Evolutionary conservation across 2,329 filamentous ascomycete genomes (phyloP), one percentile per base, ranked within the genome.

Genomic region (Fusarium cyanostomum): DNA sequence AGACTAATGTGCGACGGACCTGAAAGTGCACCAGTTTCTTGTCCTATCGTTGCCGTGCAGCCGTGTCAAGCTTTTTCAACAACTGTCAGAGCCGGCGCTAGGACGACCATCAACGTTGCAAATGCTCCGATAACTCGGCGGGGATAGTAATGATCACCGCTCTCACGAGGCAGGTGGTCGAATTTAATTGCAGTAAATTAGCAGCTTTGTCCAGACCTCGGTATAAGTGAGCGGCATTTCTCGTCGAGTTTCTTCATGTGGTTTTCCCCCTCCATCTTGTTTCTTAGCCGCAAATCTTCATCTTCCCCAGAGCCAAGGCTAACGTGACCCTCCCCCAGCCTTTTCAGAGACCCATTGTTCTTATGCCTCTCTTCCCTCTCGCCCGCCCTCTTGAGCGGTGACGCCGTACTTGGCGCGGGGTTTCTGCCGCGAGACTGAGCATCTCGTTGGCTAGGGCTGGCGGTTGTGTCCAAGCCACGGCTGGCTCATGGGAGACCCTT

Each of bases 381-480:
- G 24, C 34, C n/a, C 18, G 26, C 27, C 41, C 43, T 21, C 34
- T 55, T 33, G 28, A 61, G 12, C 43, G 26, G 45, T 35, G 15
- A 24, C 18, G 44, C 62, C 43, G 35, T 27, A 56, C 56, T 64
- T 64, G 62, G 62, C 61, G 62, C 57, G 52, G 62, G 60, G 42
- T 56, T 35, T 30, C 26, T 62, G 21, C 34, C 16, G 33, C 15
- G 13, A 38, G 13, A 28, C 10, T 3, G 13, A 15, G 35, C 18
- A 24, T 13, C 18, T 15, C 9, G 38, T 41, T 41, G 24, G 38
- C 18, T 18, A 21, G 21, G 21, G 21, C 21, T 21, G 21, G 21
- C 21, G 21, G 38, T 28, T 15, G 38, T 28, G 16, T 26, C 37
- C 37, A 16, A 49, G 46, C 46, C 34, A 50, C 34, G 21, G 16